A percentile compares a stretch with the other conserved stretches of the same genome.
phyloP scores from a whole-genome alignment of 176 grass and related monocot species.

The Raddia distichophylla region DNA sequence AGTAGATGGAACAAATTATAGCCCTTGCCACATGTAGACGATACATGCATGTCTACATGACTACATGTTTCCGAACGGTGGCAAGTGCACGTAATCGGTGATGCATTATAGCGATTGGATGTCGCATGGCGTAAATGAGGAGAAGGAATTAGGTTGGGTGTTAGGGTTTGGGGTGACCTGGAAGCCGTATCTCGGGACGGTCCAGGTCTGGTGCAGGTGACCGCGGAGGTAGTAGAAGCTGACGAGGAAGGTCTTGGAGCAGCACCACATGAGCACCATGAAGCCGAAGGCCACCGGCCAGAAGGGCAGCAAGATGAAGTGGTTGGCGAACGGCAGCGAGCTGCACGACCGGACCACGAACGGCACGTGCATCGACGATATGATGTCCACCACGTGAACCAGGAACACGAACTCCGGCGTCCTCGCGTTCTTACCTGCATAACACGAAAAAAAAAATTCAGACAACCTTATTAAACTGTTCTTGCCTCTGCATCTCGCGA shows the following conservation, averaged over 20 bases:
- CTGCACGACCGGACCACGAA: conserved; percentile 66
- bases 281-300: conserved; percentile 53
- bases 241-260: conserved; percentile 85
- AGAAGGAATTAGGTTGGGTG: neutral
- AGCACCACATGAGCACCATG: conserved; percentile 76
- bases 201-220: conserved; percentile 72
- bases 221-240: conserved; percentile 72
- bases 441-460: no score
- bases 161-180: conserved; percentile 45
- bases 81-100: no score
- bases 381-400: conserved; percentile 75
- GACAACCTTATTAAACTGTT: no score
- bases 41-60: no score
- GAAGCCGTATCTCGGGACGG: conserved; percentile 79
- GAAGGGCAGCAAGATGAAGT: conserved; percentile 46
- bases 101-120: no score
- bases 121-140: neutral
- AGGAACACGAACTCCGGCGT: conserved; percentile 85
- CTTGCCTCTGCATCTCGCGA: no score
- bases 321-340: conserved; percentile 50
- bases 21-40: no score
- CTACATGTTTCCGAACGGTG: no score
- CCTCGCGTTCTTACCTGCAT: conserved; percentile 55
- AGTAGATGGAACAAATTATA: no score
- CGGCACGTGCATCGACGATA: conserved; percentile 72